Evolutionary conservation across 768 basidiomycete genomes (phyloP).

Genomic region (Leccinum disarticulatum): DNA sequence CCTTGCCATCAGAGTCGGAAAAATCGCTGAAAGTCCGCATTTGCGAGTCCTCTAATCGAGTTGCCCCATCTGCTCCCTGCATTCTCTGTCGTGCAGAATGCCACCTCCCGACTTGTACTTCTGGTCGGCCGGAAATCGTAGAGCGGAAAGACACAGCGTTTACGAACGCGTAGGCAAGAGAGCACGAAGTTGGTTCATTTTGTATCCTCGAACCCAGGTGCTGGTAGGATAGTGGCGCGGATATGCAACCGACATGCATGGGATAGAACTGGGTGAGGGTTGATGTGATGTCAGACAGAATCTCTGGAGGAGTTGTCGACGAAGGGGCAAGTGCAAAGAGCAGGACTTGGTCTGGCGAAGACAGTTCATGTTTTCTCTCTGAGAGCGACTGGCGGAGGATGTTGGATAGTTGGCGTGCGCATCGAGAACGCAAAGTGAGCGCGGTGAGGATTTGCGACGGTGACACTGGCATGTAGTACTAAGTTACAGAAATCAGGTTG

Average conservation of each 20-base stretch:
- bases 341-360: constrained; percentile 4
- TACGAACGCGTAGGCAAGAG: constrained; percentile 52
- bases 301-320: constrained; percentile 17
- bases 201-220: constrained; percentile 3
- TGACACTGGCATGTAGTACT: background rate
- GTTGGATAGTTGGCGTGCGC: constrained; percentile 20
- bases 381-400: constrained; percentile 8
- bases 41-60: background rate
- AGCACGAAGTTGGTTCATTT: constrained; percentile 45
- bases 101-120: constrained; percentile 70
- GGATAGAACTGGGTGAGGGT: constrained; percentile 40
- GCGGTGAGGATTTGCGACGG: constrained; percentile 15
- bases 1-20: constrained; percentile 4
- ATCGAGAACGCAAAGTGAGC: constrained; percentile 17
- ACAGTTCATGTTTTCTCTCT: background rate
- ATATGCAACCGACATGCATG: constrained; percentile 60
- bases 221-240: constrained; percentile 44
- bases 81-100: constrained; percentile 48
- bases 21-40: constrained; percentile 4
- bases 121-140: constrained; percentile 54
- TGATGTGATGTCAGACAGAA: constrained; percentile 40
- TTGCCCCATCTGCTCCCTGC: background rate
- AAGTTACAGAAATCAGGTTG: background rate
- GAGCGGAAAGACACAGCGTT: constrained; percentile 58
- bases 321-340: constrained; percentile 32